Percentiles rank a stretch among this genome's conserved stretches.
Evolutionary conservation across 2,329 filamentous ascomycete genomes (phyloP).

Genomic region (Cytospora schulzeri): DNA sequence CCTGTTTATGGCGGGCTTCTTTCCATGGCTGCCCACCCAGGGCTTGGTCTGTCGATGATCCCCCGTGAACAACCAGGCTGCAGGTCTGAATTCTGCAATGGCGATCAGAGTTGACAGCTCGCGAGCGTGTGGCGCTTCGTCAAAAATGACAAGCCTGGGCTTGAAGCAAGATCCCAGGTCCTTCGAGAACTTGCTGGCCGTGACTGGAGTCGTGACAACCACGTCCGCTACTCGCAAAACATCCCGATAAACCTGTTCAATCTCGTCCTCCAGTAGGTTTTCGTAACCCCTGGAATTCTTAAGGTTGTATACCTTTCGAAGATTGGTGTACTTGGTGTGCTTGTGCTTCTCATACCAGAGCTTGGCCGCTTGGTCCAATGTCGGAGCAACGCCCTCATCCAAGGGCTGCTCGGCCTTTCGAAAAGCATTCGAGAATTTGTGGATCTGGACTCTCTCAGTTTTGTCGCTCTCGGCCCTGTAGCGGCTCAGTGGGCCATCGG

Average conservation of each 20-base stretch:
- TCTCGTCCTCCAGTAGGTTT: background rate
- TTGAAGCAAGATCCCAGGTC: background rate
- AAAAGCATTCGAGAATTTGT: background rate
- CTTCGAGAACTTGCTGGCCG: background rate
- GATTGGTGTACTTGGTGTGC: background rate
- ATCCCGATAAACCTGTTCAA: background rate
- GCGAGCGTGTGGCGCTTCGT: slow-evolving; percentile 9
- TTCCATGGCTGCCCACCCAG: background rate
- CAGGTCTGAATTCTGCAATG: background rate
- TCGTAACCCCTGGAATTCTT: background rate
- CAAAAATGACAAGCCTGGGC: background rate
- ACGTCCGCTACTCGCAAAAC: background rate
- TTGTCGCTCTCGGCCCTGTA: background rate
- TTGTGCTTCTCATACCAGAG: background rate
- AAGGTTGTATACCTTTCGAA: background rate
- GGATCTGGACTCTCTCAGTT: background rate
- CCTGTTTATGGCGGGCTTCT: background rate
- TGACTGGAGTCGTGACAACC: background rate
- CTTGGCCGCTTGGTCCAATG: background rate
- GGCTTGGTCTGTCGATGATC: slow-evolving; percentile 11
- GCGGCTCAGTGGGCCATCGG: background rate
- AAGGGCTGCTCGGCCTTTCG: background rate
- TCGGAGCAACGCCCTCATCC: background rate
- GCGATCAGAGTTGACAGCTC: slow-evolving; percentile 8
- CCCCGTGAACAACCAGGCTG: background rate